These are phyloP conservation scores for Chlamydomonas reinhardtii DNA, from an alignment of 163 green algal genomes.

Conservation along the genomic window DNA sequence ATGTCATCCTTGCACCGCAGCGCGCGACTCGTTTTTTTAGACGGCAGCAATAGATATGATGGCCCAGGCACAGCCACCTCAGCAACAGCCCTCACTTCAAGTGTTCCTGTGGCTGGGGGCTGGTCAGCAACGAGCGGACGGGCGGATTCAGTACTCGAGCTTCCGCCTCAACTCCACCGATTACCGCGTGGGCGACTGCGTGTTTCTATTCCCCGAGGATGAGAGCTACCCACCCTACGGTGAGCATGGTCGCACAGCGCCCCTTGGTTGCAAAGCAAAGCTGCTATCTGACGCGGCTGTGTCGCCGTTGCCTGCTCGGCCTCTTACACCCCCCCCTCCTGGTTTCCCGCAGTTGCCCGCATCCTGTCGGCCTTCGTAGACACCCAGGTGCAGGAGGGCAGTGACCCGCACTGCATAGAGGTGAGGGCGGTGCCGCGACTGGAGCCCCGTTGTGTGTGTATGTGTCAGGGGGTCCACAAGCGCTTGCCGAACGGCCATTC, in stretches of 20 bases:
- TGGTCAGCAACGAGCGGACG: slow-evolving; percentile 17
- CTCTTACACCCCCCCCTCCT: too few relatives aligned
- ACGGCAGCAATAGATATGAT: too few relatives aligned
- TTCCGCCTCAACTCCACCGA: slow-evolving; percentile 47
- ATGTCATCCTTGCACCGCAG: too few relatives aligned
- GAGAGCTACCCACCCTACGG: slow-evolving; percentile 57
- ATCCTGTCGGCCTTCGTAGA: slow-evolving; percentile 59
- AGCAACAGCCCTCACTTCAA: slow-evolving; percentile 24
- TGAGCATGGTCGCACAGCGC: too few relatives aligned
- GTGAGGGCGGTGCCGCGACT: slow-evolving; percentile 3
- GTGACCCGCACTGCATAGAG: slow-evolving; percentile 61
- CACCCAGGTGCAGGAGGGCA: slow-evolving; percentile 28
- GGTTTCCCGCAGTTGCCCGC: slow-evolving; percentile 25
- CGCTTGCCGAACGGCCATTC: too few relatives aligned
- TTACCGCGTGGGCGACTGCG: slow-evolving; percentile 47
- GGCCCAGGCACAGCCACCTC: not conserved
- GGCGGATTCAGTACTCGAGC: slow-evolving; percentile 31
- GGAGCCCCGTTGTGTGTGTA: too few relatives aligned
- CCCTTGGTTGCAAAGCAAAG: too few relatives aligned
- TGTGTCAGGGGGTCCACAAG: too few relatives aligned
- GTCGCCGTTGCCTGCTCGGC: too few relatives aligned
- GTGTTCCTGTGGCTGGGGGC: slow-evolving; percentile 35
- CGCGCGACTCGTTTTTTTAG: too few relatives aligned
- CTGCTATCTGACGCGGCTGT: too few relatives aligned
- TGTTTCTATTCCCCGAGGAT: slow-evolving; percentile 59